phyloP scores from a whole-genome alignment of 352 stramenopile species.

The Blastocystis hominis region DNA sequence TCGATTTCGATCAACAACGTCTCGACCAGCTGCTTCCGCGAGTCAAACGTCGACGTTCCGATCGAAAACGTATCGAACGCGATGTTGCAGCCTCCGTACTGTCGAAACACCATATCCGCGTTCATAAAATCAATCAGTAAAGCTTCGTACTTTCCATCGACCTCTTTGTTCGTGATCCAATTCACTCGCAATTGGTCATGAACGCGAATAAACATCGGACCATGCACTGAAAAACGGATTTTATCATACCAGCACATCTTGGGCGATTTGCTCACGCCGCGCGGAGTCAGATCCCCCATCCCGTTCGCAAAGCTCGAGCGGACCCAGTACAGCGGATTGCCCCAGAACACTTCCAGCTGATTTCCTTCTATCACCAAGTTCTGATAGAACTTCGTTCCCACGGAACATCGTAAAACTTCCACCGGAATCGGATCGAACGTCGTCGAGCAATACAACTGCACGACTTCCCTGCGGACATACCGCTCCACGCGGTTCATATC shows the following conservation, averaged over 20 bases:
- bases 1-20: neutral
- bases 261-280: slow-evolving; percentile 26
- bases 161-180: slow-evolving; percentile 9
- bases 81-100: neutral
- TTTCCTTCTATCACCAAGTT: slow-evolving; percentile 27
- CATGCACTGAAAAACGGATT: slow-evolving; percentile 41
- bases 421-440: slow-evolving; percentile 25
- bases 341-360: slow-evolving; percentile 43
- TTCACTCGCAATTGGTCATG: slow-evolving; percentile 14
- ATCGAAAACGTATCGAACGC: slow-evolving; percentile 51
- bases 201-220: neutral
- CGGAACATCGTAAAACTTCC: neutral
- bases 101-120: neutral
- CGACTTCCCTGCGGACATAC: neutral
- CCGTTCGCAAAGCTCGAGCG: neutral
- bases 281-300: slow-evolving; percentile 15
- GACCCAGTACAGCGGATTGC: neutral
- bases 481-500: slow-evolving; percentile 41
- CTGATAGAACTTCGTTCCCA: slow-evolving; percentile 33
- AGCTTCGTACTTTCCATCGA: neutral
- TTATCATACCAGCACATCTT: slow-evolving; percentile 54
- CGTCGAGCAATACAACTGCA: neutral
- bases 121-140: slow-evolving; percentile 4
- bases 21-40: neutral
- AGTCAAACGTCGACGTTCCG: neutral